Base-by-base conservation (phyloP, 83 land plant genomes). In the Isoetes engelmannii region DNA sequence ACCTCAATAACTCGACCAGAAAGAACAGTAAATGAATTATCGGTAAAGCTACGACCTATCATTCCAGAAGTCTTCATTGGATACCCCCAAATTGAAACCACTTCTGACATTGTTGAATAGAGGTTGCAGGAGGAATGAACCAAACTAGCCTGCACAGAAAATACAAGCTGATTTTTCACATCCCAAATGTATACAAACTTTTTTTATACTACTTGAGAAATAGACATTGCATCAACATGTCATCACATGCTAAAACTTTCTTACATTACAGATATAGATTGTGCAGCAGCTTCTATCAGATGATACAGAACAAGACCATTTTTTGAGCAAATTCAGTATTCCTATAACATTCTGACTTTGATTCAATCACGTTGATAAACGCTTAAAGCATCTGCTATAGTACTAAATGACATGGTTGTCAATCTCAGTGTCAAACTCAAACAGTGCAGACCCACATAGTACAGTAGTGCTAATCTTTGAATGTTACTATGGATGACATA, bases 1-100 rank as follows among this genome's bases (percentile, higher is more conserved):
- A 70, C 72, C 72, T 70, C 72, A 6, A 59, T 44, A 21, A 70
- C 72, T 47, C 68, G 61, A 20, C 72, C 72, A 9, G 69, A 18
- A 10, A 70, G 64, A n/a, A 70, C 64, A 0, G 28, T 42, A 21
- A 70, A 54, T 18, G 64, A 60, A 4, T 65, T 63, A 9, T 70
- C 72, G 4, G 59, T 50, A 6, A 44, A 6, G 5, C 46, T 21
- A 15, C 72, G 63, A 10, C 72, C 72, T 6, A 70, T 47, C 57
- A 70, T 44, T 7, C 72, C 72, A 12, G 48, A 47, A 44, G 72
- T 70, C 7, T 5, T 58, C 10, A 44, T 28, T 44, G 68, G 45
- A 10, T 61, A 70, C 5, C 72, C 72, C 72, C 72, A 70, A 9
- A 70, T 59, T 15, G 72, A 70, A 19, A 70, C 48, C 2, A 13